Conservation (phyloP, 345 rosid genomes). For the Isatis tinctoria region DNA sequence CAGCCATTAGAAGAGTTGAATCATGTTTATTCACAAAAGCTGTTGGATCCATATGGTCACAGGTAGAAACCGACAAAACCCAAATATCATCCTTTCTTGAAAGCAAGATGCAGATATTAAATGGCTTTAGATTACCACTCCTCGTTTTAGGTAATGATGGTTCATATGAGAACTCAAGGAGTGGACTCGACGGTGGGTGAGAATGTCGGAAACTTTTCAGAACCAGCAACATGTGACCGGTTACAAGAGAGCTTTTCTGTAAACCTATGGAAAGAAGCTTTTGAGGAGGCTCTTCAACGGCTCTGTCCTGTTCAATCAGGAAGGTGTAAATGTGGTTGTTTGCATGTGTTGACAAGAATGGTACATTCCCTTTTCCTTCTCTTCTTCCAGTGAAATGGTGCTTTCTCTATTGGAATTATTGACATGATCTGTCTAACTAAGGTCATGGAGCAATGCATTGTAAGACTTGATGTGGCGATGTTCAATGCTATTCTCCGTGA, state of each 20-base stretch:
- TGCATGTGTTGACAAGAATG: conserved; percentile 64
- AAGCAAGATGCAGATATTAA: conserved; percentile 7
- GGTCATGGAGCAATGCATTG: conserved; percentile 88
- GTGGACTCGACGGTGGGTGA: conserved; percentile 37
- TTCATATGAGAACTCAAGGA: conserved; percentile 65
- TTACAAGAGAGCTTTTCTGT: conserved; percentile 79
- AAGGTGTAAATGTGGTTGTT: conserved; percentile 77
- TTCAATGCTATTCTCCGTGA: conserved; percentile 97
- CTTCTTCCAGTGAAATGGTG: conserved; percentile 8
- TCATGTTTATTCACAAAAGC: conserved; percentile 82
- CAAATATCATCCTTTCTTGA: neutral
- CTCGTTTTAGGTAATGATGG: conserved; percentile 62
- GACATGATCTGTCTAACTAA: conserved; percentile 42
- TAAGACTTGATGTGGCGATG: conserved; percentile 92
- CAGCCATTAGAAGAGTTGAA: conserved; percentile 76
- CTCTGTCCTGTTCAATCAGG: conserved; percentile 86
- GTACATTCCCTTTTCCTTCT: conserved; percentile 34
- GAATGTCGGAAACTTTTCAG: conserved; percentile 47
- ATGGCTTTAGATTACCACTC: conserved; percentile 3
- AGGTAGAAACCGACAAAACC: conserved; percentile 45
- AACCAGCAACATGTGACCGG: conserved; percentile 75
- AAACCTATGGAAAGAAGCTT: conserved; percentile 74
- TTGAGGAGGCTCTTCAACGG: conserved; percentile 68
- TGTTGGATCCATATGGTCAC: conserved; percentile 95
- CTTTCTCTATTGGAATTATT: conserved; percentile 27